Conservation (phyloP, 1,284 basidiomycete species). For the Ustilago trichophora region DNA sequence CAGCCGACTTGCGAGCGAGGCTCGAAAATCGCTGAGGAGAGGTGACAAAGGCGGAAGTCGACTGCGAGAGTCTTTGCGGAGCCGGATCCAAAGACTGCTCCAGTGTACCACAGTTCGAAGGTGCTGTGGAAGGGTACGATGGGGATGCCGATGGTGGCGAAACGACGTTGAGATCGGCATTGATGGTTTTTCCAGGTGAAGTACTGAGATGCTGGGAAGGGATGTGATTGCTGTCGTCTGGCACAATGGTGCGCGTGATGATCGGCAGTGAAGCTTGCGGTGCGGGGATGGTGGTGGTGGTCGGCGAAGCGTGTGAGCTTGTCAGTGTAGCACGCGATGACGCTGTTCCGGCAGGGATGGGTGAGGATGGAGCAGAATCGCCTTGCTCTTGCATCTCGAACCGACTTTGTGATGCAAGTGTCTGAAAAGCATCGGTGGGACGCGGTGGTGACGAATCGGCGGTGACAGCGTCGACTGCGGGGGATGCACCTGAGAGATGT, state of each 20-base stretch:
- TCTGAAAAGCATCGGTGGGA: background rate
- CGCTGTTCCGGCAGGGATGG: no score
- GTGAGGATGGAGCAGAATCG: no score
- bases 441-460: background rate
- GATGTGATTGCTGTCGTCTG: background rate
- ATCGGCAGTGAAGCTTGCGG: background rate
- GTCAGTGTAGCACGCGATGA: no score
- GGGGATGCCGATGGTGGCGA: background rate
- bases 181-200: no score
- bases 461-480: background rate
- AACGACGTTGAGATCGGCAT: no score
- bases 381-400: no score
- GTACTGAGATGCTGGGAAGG: background rate
- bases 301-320: no score
- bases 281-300: background rate
- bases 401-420: no score
- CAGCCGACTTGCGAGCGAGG: constrained; percentile 16
- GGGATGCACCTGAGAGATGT: background rate
- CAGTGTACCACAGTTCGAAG: background rate
- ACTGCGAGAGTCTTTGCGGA: background rate
- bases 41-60: constrained; percentile 8
- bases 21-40: constrained; percentile 32
- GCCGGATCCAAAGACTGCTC: background rate
- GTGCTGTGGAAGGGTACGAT: background rate
- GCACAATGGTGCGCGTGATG: constrained; percentile 2